These are phyloP conservation scores for Globisporangium spiculum DNA, from an alignment of 352 stramenopile genomes.

Conservation along the genomic window DNA sequence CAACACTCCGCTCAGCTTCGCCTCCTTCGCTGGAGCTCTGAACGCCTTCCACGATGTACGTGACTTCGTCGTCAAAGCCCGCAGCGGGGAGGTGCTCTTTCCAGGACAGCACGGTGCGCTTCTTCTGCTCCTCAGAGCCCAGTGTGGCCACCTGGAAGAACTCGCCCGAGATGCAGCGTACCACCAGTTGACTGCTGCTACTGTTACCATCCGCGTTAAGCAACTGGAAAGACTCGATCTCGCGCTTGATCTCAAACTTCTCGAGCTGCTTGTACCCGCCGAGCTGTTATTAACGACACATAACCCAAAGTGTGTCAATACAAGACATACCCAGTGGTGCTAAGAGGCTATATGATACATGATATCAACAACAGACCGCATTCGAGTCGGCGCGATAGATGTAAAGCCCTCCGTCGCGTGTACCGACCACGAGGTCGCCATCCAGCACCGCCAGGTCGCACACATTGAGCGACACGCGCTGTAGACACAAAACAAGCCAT, in stretches of 20 bases:
- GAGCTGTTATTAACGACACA: conserved; percentile 23
- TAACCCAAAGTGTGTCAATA: not conserved
- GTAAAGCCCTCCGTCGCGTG: conserved; percentile 57
- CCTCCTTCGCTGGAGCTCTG: conserved; percentile 11
- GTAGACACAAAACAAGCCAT: not conserved
- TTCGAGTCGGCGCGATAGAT: conserved; percentile 40
- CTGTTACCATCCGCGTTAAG: conserved; percentile 15
- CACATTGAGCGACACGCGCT: conserved; percentile 72
- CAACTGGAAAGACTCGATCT: conserved; percentile 57
- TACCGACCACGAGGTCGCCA: conserved; percentile 58
- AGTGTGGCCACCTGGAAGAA: conserved; percentile 36
- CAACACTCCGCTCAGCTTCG: conserved; percentile 19
- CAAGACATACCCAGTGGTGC: not conserved
- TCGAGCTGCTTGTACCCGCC: conserved; percentile 48
- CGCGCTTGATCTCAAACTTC: conserved; percentile 48
- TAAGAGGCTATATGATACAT: not conserved
- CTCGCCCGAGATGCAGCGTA: conserved; percentile 52
- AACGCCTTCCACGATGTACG: conserved; percentile 49
- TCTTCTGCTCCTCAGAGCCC: conserved; percentile 16
- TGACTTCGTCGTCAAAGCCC: conserved; percentile 25
- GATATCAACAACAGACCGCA: conserved; percentile 17
- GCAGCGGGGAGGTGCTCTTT: conserved; percentile 21
- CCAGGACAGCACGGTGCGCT: conserved; percentile 32
- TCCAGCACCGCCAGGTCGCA: conserved; percentile 53
- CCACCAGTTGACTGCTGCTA: conserved; percentile 26